These are phyloP conservation scores for Cunninghamia lanceolata DNA, from an alignment of 75 land plant genomes.

Conservation along the genomic window DNA sequence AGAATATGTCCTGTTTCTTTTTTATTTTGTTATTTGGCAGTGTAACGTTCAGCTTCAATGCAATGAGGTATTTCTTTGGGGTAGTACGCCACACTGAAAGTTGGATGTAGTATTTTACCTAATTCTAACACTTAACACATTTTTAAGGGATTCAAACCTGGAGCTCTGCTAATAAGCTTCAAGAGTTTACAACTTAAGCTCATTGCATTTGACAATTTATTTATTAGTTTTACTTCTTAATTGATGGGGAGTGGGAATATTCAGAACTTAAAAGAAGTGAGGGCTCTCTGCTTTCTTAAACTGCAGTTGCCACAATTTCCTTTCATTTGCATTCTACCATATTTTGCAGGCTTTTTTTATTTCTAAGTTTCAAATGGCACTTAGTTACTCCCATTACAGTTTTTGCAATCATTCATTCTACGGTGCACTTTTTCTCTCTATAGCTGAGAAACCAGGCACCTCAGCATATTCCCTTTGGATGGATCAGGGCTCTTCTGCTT, in stretches of 20 bases:
- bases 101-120: neutral
- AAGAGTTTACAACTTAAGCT: too few relatives aligned
- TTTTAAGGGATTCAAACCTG: neutral
- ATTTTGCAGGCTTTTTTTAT: too few relatives aligned
- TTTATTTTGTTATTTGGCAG: neutral
- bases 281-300: neutral
- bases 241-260: neutral
- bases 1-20: too few relatives aligned
- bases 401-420: neutral
- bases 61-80: neutral
- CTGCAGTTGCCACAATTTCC: neutral
- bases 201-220: too few relatives aligned
- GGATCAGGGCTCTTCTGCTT: too few relatives aligned
- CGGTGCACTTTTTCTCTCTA: neutral
- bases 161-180: neutral
- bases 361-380: neutral
- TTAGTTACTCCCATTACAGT: neutral
- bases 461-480: neutral
- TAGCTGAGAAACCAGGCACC: neutral
- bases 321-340: neutral
- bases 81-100: neutral
- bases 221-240: too few relatives aligned
- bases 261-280: neutral
- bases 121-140: too few relatives aligned
- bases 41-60: neutral